Evolutionary conservation across 768 basidiomycete genomes (phyloP), one percentile per base, ranked within the genome.

Genomic region (Mycena galopus): DNA sequence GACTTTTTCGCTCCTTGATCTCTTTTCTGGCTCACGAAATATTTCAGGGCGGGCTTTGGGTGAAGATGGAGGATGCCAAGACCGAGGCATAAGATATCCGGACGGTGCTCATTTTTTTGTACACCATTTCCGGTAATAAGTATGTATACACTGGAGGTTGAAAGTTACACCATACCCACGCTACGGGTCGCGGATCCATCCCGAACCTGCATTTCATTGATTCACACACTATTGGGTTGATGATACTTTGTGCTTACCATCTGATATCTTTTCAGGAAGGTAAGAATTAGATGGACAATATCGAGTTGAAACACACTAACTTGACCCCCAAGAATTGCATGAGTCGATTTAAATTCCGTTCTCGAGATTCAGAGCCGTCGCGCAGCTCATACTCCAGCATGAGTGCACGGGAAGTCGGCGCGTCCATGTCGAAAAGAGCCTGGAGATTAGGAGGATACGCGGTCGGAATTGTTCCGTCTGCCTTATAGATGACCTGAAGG

Each of bases 381-480:
- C 59, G 51, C 12, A 81, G 65, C 25, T 73, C 80, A 73, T 84
- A 85, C 23, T 84, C 82, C n/a, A 69, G 42, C 65, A 80, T 69
- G 19, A 84, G 78, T 29, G 67, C 63, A 17, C 76, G 77, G 0
- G 81, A 82, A 12, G 76, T 78, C 4, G 76, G 65, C 16, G 44
- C 80, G 69, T 90, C 86, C 56, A 91, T 77, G 30, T 78, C 75
- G 74, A 90, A 90, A n/a, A 93, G 81, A 0, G 81, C 83, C 17
- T 83, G 78, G 19, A 92, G 81, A 66, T 86, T 87, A 72, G 85
- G 84, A 8, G 91, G 91, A 76, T 87, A 93, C 17, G 78, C 74
- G 11, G 73, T 58, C 77, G 89, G 89, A 56, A 89, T 80, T 30
- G 78, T 77, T 17, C 90, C 90, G 66, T 88, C 80, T 7, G 80